A percentile compares a stretch with the other conserved stretches of the same genome.
Evolutionary conservation across 2,329 filamentous ascomycete species (phyloP).

Genomic region (Cytospora piceicola): DNA sequence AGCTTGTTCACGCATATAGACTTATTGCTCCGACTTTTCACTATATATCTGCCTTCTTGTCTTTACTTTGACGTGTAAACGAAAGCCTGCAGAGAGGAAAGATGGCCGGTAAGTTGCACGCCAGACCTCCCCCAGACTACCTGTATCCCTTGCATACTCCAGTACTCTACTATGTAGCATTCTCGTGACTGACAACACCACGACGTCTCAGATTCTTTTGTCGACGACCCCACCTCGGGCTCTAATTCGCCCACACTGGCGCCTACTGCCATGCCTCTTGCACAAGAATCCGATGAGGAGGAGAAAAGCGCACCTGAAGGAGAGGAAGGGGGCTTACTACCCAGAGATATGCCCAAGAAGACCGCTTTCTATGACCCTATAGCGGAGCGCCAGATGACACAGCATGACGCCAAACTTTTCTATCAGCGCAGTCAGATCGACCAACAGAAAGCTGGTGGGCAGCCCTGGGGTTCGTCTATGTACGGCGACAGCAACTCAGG

Average conservation of each 20-base stretch:
- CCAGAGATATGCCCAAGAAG: slow-evolving; percentile 64
- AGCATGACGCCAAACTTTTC: slow-evolving; percentile 92
- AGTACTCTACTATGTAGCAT: neutral
- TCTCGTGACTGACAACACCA: slow-evolving; percentile 5
- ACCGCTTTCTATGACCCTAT: slow-evolving; percentile 94
- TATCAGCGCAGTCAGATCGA: slow-evolving; percentile 86
- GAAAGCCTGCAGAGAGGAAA: slow-evolving; percentile 12
- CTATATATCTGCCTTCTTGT: slow-evolving; percentile 7
- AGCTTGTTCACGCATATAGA: slow-evolving; percentile 12
- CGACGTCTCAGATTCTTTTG: slow-evolving; percentile 34
- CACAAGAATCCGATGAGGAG: slow-evolving; percentile 45
- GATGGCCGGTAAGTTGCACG: slow-evolving; percentile 32
- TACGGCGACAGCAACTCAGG: slow-evolving; percentile 45
- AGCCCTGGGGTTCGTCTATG: slow-evolving; percentile 45
- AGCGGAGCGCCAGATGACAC: slow-evolving; percentile 91
- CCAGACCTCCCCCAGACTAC: slow-evolving; percentile 1
- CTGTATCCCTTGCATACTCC: slow-evolving; percentile 5
- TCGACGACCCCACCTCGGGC: slow-evolving; percentile 38
- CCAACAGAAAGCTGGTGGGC: slow-evolving; percentile 43
- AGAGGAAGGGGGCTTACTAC: slow-evolving; percentile 60
- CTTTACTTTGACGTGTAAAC: neutral
- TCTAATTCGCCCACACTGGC: slow-evolving; percentile 42
- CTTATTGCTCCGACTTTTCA: neutral
- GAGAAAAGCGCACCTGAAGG: slow-evolving; percentile 35
- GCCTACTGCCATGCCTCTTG: slow-evolving; percentile 38